Base-by-base conservation (phyloP, 257 asterid species). In the Parsonsia alboflavescens region DNA sequence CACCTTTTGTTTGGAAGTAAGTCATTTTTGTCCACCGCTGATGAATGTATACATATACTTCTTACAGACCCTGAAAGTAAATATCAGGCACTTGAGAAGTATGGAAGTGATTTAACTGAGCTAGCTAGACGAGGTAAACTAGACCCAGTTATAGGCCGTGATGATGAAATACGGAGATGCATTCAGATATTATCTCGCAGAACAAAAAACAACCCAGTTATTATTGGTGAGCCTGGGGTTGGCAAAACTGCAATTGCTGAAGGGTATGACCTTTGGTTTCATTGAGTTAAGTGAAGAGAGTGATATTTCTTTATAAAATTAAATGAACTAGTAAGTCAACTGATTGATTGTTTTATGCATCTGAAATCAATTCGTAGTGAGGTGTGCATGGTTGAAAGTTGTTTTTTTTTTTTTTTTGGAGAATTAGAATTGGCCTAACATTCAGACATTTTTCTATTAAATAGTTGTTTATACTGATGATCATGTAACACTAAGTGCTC, bases 191-290 rank as follows among this genome's bases (percentile, higher is more conserved):
- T 94, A 78, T 84, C 92, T 73, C 96, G 98, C 70, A 81, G 98
- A 82, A 94, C 97, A 39, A 94, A 94, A 86, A 94, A 94, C 82
- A 94, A 94, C 80, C 98, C 98, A 77, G 96, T 94, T 73, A 92
- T 94, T 82, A 90, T 94, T 79, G 98, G 98, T 74, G 98, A 94
- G 82, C 98, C 98, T 71, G 98, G 98, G 50, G 98, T 94, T 16
- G 98, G 98, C 26, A 94, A 94, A 89, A 94, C 98, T 76, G 97
- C 98, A 81, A 94, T 94, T 79, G 98, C 97, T 72, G 98, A 94
- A 84, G 98, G 98, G 98, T 93, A 93, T 36, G 74, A 21, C 70
- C 75, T 80, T 67, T 74, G 70, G 45, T 7, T 8, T 64, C 45
- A 39, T 39, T 17, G 39, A 39, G 16, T 21, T 64, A 39, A 65